Conservation (phyloP, 768 basidiomycete species). For the Podaxis rugospora region DNA sequence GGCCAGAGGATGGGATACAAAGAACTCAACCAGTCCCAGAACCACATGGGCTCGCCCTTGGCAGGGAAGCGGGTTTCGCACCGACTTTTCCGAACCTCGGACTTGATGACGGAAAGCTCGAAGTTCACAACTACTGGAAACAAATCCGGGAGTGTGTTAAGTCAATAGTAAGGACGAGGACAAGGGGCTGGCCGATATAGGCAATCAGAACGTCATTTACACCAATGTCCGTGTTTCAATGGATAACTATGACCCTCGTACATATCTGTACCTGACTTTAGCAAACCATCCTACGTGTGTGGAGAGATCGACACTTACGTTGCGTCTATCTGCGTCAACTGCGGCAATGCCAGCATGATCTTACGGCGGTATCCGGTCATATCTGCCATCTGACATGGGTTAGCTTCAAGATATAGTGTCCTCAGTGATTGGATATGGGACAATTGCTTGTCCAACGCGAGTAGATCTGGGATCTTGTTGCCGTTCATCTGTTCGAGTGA, state of each 20-base stretch:
- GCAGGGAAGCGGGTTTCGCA: background rate
- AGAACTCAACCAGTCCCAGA: background rate
- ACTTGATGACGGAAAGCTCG: background rate
- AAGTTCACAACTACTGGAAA: background rate
- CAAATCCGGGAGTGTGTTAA: background rate
- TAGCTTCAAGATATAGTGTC: constrained; percentile 93
- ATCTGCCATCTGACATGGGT: constrained; percentile 84
- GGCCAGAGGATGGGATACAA: background rate
- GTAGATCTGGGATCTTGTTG: constrained; percentile 76
- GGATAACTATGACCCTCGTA: constrained; percentile 1
- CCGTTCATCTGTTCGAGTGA: constrained; percentile 65
- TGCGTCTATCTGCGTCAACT: constrained; percentile 92
- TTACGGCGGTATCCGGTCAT: constrained; percentile 81
- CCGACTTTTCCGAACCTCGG: background rate
- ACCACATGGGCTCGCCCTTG: background rate
- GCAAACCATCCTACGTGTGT: background rate
- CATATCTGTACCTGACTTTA: background rate
- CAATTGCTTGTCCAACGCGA: constrained; percentile 64
- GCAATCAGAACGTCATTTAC: background rate
- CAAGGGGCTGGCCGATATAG: background rate
- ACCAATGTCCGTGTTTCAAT: background rate
- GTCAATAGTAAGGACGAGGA: background rate
- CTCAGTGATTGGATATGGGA: constrained; percentile 55
- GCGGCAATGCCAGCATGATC: constrained; percentile 82
- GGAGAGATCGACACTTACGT: constrained; percentile 55